A percentile compares a stretch with the other conserved stretches of the same genome.
Conservation (phyloP, 306 rosid species). For the Inga leiocalycina region DNA sequence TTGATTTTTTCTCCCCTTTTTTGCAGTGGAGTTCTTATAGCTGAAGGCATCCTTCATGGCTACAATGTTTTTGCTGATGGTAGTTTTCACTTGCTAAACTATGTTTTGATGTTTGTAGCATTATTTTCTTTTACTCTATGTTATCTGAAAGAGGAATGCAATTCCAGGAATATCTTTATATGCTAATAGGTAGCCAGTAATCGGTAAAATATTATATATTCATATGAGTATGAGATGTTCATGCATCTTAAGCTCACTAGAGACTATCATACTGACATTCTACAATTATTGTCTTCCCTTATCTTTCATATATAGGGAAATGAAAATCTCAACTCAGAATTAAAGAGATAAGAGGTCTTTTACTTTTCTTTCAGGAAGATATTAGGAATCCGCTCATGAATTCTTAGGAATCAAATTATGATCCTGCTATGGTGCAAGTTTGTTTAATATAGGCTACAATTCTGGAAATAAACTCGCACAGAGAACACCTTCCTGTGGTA, state of each 20-base stretch:
- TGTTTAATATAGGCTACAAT: background rate
- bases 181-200: conserved; percentile 5
- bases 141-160: background rate
- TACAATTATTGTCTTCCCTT: background rate
- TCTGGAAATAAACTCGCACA: background rate
- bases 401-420: background rate
- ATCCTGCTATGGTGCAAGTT: background rate
- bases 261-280: background rate
- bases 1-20: background rate
- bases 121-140: conserved; percentile 15
- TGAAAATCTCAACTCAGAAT: background rate
- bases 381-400: background rate
- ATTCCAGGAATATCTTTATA: conserved; percentile 16
- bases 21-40: conserved; percentile 91
- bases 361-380: conserved; percentile 7
- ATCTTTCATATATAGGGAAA: background rate
- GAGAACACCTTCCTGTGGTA: background rate
- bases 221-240: conserved; percentile 8
- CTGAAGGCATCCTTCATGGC: conserved; percentile 66
- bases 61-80: conserved; percentile 52
- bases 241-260: conserved; percentile 15
- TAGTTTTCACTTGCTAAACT: conserved; percentile 38
- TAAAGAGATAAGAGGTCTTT: background rate
- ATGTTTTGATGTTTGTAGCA: conserved; percentile 6
- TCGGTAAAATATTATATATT: background rate